These are phyloP conservation scores for Chaetoceros tenuissimus DNA, from an alignment of 108 stramenopile species.

Conservation along the genomic window DNA sequence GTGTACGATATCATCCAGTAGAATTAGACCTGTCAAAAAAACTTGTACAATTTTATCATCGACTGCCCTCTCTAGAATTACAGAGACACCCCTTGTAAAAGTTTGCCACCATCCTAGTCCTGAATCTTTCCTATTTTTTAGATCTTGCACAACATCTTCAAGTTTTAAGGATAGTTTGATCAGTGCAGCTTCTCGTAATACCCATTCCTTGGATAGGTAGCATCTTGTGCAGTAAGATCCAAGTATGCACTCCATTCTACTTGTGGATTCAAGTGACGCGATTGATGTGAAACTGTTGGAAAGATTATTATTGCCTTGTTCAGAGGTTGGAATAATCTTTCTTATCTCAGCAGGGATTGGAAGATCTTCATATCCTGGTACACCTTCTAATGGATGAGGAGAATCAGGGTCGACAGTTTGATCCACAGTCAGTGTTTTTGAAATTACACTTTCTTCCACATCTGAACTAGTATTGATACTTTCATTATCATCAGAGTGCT, in stretches of 20 bases:
- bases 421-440: neutral
- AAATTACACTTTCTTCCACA: neutral
- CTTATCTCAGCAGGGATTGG: slow-evolving; percentile 17
- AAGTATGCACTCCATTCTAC: slow-evolving; percentile 4
- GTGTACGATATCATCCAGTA: slow-evolving; percentile 11
- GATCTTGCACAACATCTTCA: neutral
- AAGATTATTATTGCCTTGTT: neutral
- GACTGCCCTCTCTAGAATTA: slow-evolving; percentile 8
- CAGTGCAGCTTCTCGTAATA: slow-evolving; percentile 18
- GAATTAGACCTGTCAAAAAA: slow-evolving; percentile 6
- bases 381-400: slow-evolving; percentile 19
- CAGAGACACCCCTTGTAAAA: neutral
- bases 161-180: slow-evolving; percentile 12
- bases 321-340: neutral
- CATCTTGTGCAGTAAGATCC: slow-evolving; percentile 22
- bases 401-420: neutral
- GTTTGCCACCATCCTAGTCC: neutral
- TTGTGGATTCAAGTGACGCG: neutral
- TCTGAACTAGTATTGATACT: neutral
- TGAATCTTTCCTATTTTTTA: neutral
- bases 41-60: slow-evolving; percentile 10
- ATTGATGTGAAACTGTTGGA: neutral
- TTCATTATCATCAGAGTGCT: neutral
- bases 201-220: slow-evolving; percentile 15
- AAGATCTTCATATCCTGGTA: slow-evolving; percentile 13